These are phyloP conservation scores for Glaciozyma martinii DNA, from an alignment of 768 basidiomycete species.

Conservation along the genomic window DNA sequence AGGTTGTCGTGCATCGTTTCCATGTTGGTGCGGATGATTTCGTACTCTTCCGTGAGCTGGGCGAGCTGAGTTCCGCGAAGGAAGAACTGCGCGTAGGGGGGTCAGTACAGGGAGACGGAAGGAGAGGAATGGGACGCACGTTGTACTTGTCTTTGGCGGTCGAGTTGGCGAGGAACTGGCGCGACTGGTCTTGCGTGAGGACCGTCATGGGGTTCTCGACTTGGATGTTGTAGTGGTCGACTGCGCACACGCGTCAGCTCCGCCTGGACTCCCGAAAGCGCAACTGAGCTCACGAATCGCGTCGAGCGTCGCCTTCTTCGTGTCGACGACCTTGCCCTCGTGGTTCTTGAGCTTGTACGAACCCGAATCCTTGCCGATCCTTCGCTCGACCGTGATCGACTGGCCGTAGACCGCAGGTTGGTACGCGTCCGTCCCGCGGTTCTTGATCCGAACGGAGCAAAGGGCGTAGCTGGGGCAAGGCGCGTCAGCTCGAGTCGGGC, in stretches of 20 bases:
- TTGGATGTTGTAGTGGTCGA: slow-evolving; percentile 92
- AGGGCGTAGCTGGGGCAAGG: slow-evolving; percentile 50
- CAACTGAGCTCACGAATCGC: slow-evolving; percentile 49
- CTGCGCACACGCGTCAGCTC: slow-evolving; percentile 1
- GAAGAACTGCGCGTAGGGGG: slow-evolving; percentile 63
- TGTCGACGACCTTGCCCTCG: slow-evolving; percentile 58
- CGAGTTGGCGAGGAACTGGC: slow-evolving; percentile 77
- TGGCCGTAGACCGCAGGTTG: slow-evolving; percentile 75
- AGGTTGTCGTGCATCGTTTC: slow-evolving; percentile 58
- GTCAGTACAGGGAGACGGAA: background rate
- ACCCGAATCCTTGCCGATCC: slow-evolving; percentile 64
- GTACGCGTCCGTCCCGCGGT: slow-evolving; percentile 83
- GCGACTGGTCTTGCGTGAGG: slow-evolving; percentile 63
- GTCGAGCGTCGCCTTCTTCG: slow-evolving; percentile 72
- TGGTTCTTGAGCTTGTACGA: slow-evolving; percentile 71
- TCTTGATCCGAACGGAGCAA: slow-evolving; percentile 74
- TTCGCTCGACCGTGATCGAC: slow-evolving; percentile 72
- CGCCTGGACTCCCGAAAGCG: background rate
- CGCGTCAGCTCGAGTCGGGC: background rate
- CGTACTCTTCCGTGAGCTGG: slow-evolving; percentile 80
- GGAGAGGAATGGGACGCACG: slow-evolving; percentile 42
- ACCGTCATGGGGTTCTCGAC: slow-evolving; percentile 89
- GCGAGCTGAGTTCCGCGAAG: slow-evolving; percentile 82
- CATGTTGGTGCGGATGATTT: slow-evolving; percentile 63
- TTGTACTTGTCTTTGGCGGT: slow-evolving; percentile 79